phyloP scores from a whole-genome alignment of 805 yeast species.

The Yamadazyma ubonensis region DNA sequence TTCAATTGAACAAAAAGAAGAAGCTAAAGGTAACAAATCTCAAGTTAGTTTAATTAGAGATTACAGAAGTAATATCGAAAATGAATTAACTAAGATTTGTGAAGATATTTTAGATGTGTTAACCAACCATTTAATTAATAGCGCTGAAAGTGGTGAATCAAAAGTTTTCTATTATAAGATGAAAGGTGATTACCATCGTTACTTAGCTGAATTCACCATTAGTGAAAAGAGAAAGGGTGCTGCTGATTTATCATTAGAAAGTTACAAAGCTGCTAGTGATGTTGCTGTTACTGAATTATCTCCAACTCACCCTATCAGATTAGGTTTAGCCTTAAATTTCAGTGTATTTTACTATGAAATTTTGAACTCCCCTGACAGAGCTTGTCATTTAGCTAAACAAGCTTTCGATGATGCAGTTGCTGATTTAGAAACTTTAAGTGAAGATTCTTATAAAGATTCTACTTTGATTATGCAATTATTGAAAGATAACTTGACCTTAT shows the following conservation, averaged over 20 bases:
- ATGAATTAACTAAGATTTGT: slow-evolving; percentile 88
- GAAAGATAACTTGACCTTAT: slow-evolving; percentile 96
- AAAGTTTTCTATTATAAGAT: slow-evolving; percentile 97
- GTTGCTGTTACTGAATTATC: slow-evolving; percentile 96
- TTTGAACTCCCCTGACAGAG: slow-evolving; percentile 96
- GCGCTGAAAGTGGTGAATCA: slow-evolving; percentile 95
- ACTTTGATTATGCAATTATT: slow-evolving; percentile 98
- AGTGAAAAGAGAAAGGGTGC: slow-evolving; percentile 90
- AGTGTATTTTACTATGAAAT: slow-evolving; percentile 98
- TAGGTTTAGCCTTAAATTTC: slow-evolving; percentile 96
- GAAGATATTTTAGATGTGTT: slow-evolving; percentile 89
- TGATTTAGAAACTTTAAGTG: slow-evolving; percentile 94
- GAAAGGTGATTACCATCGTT: slow-evolving; percentile 99
- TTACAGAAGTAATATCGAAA: slow-evolving; percentile 92
- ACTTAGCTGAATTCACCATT: slow-evolving; percentile 93
- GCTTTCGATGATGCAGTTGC: slow-evolving; percentile 99
- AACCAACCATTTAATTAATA: slow-evolving; percentile 85
- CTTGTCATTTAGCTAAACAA: slow-evolving; percentile 98
- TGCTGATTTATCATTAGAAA: slow-evolving; percentile 88
- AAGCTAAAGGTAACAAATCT: slow-evolving; percentile 88
- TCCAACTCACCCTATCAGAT: slow-evolving; percentile 97
- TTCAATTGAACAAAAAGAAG: slow-evolving; percentile 97
- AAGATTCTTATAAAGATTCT: slow-evolving; percentile 97
- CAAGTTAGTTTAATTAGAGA: slow-evolving; percentile 90
- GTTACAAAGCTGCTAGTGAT: slow-evolving; percentile 93